Conservation (phyloP, 345 rosid genomes). For the Corchorus capsularis region DNA sequence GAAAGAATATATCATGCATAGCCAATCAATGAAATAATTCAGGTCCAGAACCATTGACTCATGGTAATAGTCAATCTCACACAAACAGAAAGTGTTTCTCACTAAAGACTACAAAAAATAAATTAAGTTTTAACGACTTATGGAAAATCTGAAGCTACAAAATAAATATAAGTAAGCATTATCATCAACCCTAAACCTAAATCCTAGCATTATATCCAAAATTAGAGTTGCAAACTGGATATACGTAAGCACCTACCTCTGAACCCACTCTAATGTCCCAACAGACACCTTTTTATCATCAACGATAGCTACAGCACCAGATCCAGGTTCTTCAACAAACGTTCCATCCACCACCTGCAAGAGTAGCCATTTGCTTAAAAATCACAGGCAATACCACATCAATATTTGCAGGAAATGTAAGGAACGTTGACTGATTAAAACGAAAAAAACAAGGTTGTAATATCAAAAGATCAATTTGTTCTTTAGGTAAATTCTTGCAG, state of each 20-base stretch:
- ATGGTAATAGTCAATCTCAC: background rate
- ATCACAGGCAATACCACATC: background rate
- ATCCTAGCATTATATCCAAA: background rate
- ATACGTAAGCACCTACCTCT: constrained; percentile 49
- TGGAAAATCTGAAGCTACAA: too few species aligned
- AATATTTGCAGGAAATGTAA: background rate
- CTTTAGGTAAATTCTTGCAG: background rate
- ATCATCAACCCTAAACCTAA: too few species aligned
- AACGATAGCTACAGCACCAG: constrained; percentile 76
- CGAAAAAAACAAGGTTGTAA: background rate
- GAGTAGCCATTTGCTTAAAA: constrained; percentile 18
- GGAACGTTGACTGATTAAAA: background rate
- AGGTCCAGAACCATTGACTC: background rate
- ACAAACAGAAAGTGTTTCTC: background rate
- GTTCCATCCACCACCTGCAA: constrained; percentile 79
- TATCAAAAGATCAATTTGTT: background rate
- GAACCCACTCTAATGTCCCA: constrained; percentile 91
- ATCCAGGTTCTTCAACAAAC: constrained; percentile 91
- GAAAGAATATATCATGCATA: background rate
- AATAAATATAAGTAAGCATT: too few species aligned
- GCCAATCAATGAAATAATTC: background rate
- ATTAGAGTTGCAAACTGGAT: constrained; percentile 2
- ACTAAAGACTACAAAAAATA: background rate
- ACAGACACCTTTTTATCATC: constrained; percentile 72
- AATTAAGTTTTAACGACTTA: too few species aligned